phyloP scores from a whole-genome alignment of 2,329 filamentous ascomycete species.

The Alternaria ventricosa region DNA sequence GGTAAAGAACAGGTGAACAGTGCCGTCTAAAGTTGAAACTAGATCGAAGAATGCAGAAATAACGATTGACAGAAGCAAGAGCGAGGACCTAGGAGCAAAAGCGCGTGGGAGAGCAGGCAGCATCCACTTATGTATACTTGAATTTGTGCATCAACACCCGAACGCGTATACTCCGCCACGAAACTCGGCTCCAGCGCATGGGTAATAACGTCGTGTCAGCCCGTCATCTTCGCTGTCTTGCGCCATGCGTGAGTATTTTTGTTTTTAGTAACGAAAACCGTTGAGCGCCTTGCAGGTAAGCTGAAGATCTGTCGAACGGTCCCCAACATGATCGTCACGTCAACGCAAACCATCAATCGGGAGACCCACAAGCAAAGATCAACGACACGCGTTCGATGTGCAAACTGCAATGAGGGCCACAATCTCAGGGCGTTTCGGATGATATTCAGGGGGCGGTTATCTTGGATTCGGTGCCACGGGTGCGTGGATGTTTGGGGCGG shows the following conservation, averaged over 20 bases:
- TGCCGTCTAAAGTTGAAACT: not conserved
- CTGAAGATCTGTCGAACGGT: not conserved
- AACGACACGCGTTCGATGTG: slow-evolving; percentile 12
- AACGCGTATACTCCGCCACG: slow-evolving; percentile 1
- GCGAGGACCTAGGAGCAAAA: not conserved
- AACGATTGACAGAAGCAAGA: not conserved
- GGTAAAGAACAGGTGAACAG: not conserved
- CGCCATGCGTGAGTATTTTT: not conserved
- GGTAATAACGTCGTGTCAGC: not conserved
- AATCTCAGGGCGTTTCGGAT: not conserved
- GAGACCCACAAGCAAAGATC: slow-evolving; percentile 4
- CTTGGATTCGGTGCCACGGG: not conserved
- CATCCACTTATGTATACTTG: not conserved
- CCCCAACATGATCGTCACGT: not conserved
- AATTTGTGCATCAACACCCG: not conserved
- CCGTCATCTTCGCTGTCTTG: not conserved
- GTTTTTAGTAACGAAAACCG: not conserved
- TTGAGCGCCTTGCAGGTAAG: not conserved
- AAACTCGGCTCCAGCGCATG: not conserved
- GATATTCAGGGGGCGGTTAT: slow-evolving; percentile 3
- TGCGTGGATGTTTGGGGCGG: not conserved
- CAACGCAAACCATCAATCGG: not conserved
- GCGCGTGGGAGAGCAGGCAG: not conserved
- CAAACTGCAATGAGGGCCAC: not conserved
- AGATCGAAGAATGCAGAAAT: not conserved